phyloP scores from a whole-genome alignment of 148 eudicot species.

The Amaranthus cruentus region DNA sequence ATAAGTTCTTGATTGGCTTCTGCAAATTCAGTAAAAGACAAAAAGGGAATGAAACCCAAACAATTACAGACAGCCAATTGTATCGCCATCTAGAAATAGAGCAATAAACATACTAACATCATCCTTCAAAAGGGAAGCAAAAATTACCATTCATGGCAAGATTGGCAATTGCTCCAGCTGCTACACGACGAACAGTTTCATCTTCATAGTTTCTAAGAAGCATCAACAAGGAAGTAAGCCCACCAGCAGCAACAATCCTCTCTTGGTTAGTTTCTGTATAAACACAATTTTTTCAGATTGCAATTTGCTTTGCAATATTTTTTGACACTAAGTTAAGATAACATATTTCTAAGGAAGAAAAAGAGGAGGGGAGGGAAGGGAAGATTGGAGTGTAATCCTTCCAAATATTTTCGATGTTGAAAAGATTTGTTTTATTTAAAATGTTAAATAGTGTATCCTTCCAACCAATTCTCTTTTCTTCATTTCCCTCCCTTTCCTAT shows the following conservation, averaged over 20 bases:
- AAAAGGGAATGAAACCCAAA: slow-evolving; percentile 2
- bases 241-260: slow-evolving; percentile 94
- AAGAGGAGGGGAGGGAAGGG: background rate
- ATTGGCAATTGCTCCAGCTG: slow-evolving; percentile 99
- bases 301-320: background rate
- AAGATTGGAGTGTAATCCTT: too few species aligned
- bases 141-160: slow-evolving; percentile 95
- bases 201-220: slow-evolving; percentile 92
- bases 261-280: slow-evolving; percentile 85
- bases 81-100: background rate
- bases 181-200: slow-evolving; percentile 93
- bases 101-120: background rate
- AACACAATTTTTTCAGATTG: slow-evolving; percentile 10
- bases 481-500: too few species aligned
- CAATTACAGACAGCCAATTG: background rate
- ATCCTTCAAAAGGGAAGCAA: background rate
- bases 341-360: background rate
- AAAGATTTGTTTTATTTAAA: too few species aligned
- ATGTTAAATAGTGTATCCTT: too few species aligned
- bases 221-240: slow-evolving; percentile 89
- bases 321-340: background rate
- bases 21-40: slow-evolving; percentile 31
- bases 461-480: too few species aligned
- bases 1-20: slow-evolving; percentile 95
- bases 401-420: too few species aligned